phyloP scores from a whole-genome alignment of 2,329 filamentous ascomycete species.

The Alternaria sp. region DNA sequence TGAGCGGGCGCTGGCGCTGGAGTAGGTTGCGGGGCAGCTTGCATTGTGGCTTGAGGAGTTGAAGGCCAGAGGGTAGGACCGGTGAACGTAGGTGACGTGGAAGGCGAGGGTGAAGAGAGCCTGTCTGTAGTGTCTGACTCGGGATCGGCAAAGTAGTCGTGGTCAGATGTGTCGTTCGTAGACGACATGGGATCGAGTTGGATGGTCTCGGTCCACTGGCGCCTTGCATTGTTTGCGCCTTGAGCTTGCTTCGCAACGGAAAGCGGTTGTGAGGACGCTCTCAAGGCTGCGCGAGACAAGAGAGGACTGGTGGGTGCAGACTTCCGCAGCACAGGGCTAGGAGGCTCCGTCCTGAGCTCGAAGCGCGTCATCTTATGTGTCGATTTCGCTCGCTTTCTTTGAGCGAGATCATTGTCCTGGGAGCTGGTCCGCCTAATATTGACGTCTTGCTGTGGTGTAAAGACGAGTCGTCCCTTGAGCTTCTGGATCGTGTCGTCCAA shows the following conservation, averaged over 20 bases:
- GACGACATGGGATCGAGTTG: conserved; percentile 36
- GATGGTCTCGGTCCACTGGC: conserved; percentile 4
- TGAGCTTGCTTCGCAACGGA: conserved; percentile 20
- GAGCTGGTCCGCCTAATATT: conserved; percentile 33
- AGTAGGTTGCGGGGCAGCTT: conserved; percentile 35
- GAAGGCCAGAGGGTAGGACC: conserved; percentile 35
- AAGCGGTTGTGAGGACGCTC: conserved; percentile 6
- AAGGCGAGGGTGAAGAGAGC: conserved; percentile 41
- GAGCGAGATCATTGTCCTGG: conserved; percentile 29
- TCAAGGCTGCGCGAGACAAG: conserved; percentile 18
- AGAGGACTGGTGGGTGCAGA: conserved; percentile 24
- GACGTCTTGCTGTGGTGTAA: conserved; percentile 64
- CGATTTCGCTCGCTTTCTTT: conserved; percentile 20
- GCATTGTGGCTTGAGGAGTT: conserved; percentile 21
- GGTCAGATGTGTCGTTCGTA: conserved; percentile 40
- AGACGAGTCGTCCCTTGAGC: conserved; percentile 71
- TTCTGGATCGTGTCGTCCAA: conserved; percentile 76
- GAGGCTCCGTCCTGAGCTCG: conserved; percentile 23
- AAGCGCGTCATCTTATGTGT: conserved; percentile 32
- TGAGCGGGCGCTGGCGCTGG: conserved; percentile 11
- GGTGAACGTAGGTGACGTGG: conserved; percentile 31
- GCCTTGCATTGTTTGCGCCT: conserved; percentile 10
- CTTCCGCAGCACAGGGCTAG: conserved; percentile 24
- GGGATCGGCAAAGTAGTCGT: conserved; percentile 37
- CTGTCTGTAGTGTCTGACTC: conserved; percentile 43